Evolutionary conservation across 208 protist species (phyloP).

Genomic region (Jaenimonas drosophilae): DNA sequence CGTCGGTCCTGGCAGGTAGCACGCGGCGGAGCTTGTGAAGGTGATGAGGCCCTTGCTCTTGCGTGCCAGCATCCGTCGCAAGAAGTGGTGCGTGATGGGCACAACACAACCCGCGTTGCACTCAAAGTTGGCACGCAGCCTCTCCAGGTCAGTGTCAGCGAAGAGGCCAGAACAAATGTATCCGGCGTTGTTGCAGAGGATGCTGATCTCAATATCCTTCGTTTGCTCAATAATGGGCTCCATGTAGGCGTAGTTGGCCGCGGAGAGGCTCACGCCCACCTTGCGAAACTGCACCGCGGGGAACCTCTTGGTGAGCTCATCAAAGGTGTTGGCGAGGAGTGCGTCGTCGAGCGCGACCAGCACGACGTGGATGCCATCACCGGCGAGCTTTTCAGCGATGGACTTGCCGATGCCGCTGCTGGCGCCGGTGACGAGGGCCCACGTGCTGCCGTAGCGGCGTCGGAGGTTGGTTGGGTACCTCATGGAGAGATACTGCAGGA

Average conservation of each 20-base stretch:
- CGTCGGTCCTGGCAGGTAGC: conserved; percentile 80
- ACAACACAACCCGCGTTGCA: conserved; percentile 85
- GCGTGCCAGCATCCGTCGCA: conserved; percentile 79
- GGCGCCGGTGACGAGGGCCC: conserved; percentile 90
- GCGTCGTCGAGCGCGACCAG: conserved; percentile 84
- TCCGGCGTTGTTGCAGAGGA: conserved; percentile 93
- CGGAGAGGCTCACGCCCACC: conserved; percentile 82
- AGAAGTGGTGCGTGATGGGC: conserved; percentile 85
- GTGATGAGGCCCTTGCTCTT: conserved; percentile 74
- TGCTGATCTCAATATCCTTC: conserved; percentile 52
- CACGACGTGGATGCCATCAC: conserved; percentile 86
- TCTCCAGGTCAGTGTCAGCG: conserved; percentile 68
- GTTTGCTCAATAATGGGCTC: conserved; percentile 49
- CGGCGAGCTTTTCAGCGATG: conserved; percentile 89
- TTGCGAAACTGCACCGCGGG: conserved; percentile 69
- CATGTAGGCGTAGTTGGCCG: conserved; percentile 65
- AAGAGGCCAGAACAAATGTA: conserved; percentile 90
- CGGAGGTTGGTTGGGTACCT: conserved; percentile 65
- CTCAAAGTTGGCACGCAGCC: conserved; percentile 78
- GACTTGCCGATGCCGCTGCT: conserved; percentile 94
- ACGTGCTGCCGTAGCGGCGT: conserved; percentile 71
- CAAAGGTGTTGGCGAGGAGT: conserved; percentile 69
- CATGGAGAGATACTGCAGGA: conserved; percentile 44
- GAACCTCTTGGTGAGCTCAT: conserved; percentile 68
- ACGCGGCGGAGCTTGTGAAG: conserved; percentile 78